phyloP scores from a whole-genome alignment of 805 yeast species.

The Teunomyces lycoperdinae region DNA sequence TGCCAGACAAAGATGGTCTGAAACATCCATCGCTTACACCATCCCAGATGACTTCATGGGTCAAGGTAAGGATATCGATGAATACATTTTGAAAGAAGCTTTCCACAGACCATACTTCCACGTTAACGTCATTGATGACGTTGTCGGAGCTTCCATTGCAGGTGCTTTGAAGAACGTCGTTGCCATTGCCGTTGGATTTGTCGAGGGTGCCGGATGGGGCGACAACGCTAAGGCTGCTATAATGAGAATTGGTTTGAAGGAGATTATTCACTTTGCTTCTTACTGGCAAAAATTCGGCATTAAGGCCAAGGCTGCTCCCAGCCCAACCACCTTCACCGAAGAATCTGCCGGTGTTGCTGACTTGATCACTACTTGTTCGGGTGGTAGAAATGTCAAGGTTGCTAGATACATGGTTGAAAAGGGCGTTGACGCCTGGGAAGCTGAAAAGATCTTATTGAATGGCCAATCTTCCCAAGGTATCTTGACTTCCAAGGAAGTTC shows the following conservation, averaged over 20 bases:
- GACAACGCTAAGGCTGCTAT: constrained; percentile 97
- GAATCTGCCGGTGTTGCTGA: constrained; percentile 99
- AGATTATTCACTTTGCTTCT: constrained; percentile 78
- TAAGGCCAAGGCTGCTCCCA: constrained; percentile 51
- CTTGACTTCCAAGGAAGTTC: constrained; percentile 86
- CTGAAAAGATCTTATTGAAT: constrained; percentile 82
- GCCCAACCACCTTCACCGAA: constrained; percentile 79
- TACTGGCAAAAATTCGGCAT: constrained; percentile 56
- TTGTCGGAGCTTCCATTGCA: constrained; percentile 93
- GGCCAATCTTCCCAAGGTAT: constrained; percentile 98
- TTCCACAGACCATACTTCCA: constrained; percentile 99
- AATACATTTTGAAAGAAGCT: constrained; percentile 65
- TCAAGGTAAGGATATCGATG: constrained; percentile 69
- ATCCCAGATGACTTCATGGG: constrained; percentile 68
- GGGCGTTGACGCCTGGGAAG: constrained; percentile 71
- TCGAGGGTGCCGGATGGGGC: constrained; percentile 98
- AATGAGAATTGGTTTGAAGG: constrained; percentile 92
- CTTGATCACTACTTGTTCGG: constrained; percentile 94
- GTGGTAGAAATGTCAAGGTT: constrained; percentile 94
- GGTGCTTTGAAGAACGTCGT: constrained; percentile 97
- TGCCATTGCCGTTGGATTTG: constrained; percentile 95
- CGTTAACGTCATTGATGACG: constrained; percentile 87
- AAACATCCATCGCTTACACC: constrained; percentile 92
- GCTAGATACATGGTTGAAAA: constrained; percentile 82
- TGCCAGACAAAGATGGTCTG: constrained; percentile 94